phyloP scores from a whole-genome alignment of 2,329 filamentous ascomycete species.

The Tolypocladium pustulatum region DNA sequence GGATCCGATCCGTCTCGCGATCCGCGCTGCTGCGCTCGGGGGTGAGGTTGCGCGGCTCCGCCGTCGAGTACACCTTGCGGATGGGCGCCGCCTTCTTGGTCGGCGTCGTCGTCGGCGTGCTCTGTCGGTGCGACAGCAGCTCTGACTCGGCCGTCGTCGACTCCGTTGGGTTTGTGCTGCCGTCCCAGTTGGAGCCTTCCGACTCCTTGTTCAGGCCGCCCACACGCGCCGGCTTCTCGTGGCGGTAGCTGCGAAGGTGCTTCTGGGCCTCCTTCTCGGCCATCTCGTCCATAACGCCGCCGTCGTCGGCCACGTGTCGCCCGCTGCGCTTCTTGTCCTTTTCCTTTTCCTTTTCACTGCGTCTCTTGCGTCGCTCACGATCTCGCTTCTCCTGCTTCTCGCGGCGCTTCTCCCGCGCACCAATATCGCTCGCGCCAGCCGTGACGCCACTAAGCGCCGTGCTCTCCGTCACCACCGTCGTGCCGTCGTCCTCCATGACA shows the following conservation, averaged over 20 bases:
- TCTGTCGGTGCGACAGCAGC: constrained; percentile 47
- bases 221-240: constrained; percentile 77
- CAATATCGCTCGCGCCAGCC: constrained; percentile 44
- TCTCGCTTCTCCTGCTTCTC: constrained; percentile 40
- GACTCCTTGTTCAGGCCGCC: constrained; percentile 78
- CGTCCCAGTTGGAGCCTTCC: constrained; percentile 73
- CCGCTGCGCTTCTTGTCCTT: constrained; percentile 6
- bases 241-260: constrained; percentile 72
- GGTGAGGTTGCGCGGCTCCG: constrained; percentile 25
- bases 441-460: constrained; percentile 44
- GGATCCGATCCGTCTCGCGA: constrained; percentile 43
- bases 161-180: constrained; percentile 55
- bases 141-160: constrained; percentile 42
- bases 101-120: constrained; percentile 44
- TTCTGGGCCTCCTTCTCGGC: constrained; percentile 54
- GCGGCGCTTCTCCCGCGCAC: constrained; percentile 44
- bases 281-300: constrained; percentile 49
- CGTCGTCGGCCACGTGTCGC: constrained; percentile 42
- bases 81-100: constrained; percentile 33
- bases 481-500: constrained; percentile 40
- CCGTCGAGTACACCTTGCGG: constrained; percentile 51
- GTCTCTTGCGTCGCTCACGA: constrained; percentile 20
- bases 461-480: constrained; percentile 34
- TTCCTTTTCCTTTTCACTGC: constrained; percentile 32
- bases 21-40: constrained; percentile 25